Conservation (phyloP, 2,329 filamentous ascomycete species). For the Periconia sp. region DNA sequence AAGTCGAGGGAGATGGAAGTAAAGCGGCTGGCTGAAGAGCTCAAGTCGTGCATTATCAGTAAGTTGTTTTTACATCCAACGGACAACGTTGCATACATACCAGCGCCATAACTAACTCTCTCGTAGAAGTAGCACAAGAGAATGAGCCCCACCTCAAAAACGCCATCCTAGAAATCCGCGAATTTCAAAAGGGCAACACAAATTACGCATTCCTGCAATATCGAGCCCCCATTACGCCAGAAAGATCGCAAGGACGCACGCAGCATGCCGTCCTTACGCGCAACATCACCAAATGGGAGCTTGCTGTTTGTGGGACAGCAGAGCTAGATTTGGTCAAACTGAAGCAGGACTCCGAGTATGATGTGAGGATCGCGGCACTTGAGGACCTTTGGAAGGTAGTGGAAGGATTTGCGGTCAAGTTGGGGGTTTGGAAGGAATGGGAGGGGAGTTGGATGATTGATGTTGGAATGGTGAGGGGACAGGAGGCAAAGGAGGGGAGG, state of each 20-base stretch:
- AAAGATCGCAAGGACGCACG: background rate
- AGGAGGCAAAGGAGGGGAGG: no score
- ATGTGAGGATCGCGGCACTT: slow-evolving; percentile 10
- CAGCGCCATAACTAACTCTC: background rate
- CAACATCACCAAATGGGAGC: slow-evolving; percentile 10
- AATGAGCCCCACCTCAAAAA: slow-evolving; percentile 8
- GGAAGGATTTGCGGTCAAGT: slow-evolving; percentile 7
- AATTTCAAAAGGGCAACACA: slow-evolving; percentile 2
- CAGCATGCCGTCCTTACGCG: background rate
- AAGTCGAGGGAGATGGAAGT: slow-evolving; percentile 8
- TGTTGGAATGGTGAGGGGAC: background rate
- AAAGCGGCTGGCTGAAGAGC: slow-evolving; percentile 9
- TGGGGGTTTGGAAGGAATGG: slow-evolving; percentile 10
- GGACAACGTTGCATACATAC: background rate
- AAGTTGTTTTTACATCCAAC: background rate
- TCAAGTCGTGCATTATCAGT: slow-evolving; percentile 18
- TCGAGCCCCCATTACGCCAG: slow-evolving; percentile 6
- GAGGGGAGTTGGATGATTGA: slow-evolving; percentile 5
- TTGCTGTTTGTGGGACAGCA: slow-evolving; percentile 7
- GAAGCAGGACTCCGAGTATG: slow-evolving; percentile 1
- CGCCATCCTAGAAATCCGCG: slow-evolving; percentile 14
- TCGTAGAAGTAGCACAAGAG: slow-evolving; percentile 10
- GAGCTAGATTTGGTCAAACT: slow-evolving; percentile 4
- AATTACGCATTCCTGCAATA: slow-evolving; percentile 15
- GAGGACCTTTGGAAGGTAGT: slow-evolving; percentile 10